Evolutionary conservation across 768 basidiomycete species (phyloP).

Genomic region (Kwoniella sp.): DNA sequence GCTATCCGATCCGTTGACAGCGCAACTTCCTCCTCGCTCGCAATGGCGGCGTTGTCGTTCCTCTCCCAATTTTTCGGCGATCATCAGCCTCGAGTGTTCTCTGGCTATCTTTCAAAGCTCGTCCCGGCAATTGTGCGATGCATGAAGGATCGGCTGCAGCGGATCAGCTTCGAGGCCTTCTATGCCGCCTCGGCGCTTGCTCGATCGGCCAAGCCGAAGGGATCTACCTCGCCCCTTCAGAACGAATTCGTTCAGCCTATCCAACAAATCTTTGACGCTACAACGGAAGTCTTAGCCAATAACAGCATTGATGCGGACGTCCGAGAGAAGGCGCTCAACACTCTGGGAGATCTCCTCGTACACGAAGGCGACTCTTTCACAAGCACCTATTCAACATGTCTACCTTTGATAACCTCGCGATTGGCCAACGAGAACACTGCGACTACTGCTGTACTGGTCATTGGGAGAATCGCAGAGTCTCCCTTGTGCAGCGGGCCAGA

Average conservation of each 20-base stretch:
- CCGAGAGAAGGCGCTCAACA: slow-evolving; percentile 71
- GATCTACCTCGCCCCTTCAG: slow-evolving; percentile 32
- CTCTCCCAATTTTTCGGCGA: slow-evolving; percentile 74
- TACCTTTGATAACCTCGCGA: slow-evolving; percentile 44
- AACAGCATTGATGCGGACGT: slow-evolving; percentile 91
- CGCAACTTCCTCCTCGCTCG: slow-evolving; percentile 73
- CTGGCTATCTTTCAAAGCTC: slow-evolving; percentile 61
- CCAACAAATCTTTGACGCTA: slow-evolving; percentile 69
- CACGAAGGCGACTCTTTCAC: slow-evolving; percentile 72
- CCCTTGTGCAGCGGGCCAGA: slow-evolving; percentile 34
- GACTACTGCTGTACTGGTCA: slow-evolving; percentile 61
- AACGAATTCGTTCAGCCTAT: slow-evolving; percentile 47
- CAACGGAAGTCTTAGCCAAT: slow-evolving; percentile 63
- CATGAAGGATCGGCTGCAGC: slow-evolving; percentile 76
- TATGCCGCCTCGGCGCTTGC: slow-evolving; percentile 78
- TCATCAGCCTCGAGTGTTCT: slow-evolving; percentile 61
- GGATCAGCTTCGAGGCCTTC: slow-evolving; percentile 83
- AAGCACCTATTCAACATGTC: slow-evolving; percentile 24
- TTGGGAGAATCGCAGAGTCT: slow-evolving; percentile 69
- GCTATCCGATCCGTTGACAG: slow-evolving; percentile 34
- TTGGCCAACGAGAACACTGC: slow-evolving; percentile 51
- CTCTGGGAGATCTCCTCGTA: slow-evolving; percentile 80
- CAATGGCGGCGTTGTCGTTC: slow-evolving; percentile 80
- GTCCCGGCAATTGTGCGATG: slow-evolving; percentile 71
- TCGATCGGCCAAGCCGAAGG: slow-evolving; percentile 58